Evolutionary conservation across 306 rosid species (phyloP).

Genomic region (Lathyrus sativus): DNA sequence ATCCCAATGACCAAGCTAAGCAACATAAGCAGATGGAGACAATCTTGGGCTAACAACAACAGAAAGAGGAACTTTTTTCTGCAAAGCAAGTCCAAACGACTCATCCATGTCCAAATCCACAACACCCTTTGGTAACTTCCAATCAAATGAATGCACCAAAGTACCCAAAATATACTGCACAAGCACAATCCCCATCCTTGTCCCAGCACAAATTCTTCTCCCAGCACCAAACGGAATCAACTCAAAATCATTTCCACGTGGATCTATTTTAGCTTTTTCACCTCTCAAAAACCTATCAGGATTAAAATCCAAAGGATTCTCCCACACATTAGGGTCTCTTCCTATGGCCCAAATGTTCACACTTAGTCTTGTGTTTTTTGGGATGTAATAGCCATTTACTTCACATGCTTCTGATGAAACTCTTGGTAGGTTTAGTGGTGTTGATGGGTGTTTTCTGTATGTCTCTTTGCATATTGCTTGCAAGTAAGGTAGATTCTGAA

Average conservation of each 20-base stretch:
- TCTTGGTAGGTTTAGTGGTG: constrained; percentile 38
- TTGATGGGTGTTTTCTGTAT: constrained; percentile 38
- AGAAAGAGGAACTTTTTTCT: constrained; percentile 31
- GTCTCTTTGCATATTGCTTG: constrained; percentile 49
- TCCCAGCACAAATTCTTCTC: constrained; percentile 38
- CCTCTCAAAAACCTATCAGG: constrained; percentile 50
- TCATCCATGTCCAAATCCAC: constrained; percentile 39
- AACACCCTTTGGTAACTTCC: constrained; percentile 29
- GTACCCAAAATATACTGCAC: constrained; percentile 43
- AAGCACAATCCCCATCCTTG: constrained; percentile 37
- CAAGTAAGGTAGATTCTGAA: constrained; percentile 44
- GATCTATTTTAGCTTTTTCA: constrained; percentile 40
- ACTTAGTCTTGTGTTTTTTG: constrained; percentile 43
- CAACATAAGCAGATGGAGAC: constrained; percentile 26
- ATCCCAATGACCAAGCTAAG: background rate
- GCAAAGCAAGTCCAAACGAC: constrained; percentile 38
- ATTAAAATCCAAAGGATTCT: constrained; percentile 43
- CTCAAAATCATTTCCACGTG: constrained; percentile 52
- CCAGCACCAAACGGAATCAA: constrained; percentile 53
- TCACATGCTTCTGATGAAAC: constrained; percentile 41
- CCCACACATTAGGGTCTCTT: constrained; percentile 57
- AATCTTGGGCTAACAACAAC: constrained; percentile 32
- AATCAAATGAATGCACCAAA: constrained; percentile 40
- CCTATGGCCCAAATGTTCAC: constrained; percentile 65
- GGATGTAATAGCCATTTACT: constrained; percentile 54